Percentiles rank a stretch among this genome's conserved stretches.
phyloP scores from a whole-genome alignment of 495 filamentous ascomycete genomes.

The Sporormia fimetaria region DNA sequence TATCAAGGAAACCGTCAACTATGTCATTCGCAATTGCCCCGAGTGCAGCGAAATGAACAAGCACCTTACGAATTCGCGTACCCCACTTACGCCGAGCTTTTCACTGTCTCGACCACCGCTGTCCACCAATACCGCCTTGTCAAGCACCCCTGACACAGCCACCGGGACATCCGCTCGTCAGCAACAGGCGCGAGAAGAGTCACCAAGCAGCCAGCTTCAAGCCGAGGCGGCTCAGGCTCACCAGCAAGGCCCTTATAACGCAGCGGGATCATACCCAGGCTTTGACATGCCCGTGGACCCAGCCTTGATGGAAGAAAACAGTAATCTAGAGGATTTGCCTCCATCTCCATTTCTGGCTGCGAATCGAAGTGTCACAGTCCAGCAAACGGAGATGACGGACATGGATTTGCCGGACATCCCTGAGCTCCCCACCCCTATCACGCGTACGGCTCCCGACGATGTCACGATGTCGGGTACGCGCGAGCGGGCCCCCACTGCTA shows the following conservation, averaged over 20 bases:
- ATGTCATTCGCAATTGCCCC: constrained; percentile 82
- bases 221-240: constrained; percentile 14
- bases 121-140: not conserved
- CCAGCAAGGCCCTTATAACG: not conserved
- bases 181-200: constrained; percentile 1
- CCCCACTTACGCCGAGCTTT: not conserved
- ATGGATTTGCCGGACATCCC: constrained; percentile 2
- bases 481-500: constrained; percentile 9
- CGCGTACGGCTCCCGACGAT: too few species aligned
- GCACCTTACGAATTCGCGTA: constrained; percentile 6
- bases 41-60: constrained; percentile 52
- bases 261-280: not conserved
- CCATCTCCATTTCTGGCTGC: constrained; percentile 20
- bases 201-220: constrained; percentile 16
- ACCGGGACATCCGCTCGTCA: not conserved
- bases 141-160: not conserved
- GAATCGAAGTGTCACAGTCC: constrained; percentile 4
- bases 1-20: constrained; percentile 93
- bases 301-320: constrained; percentile 13
- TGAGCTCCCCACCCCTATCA: not conserved
- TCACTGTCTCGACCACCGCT: not conserved
- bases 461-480: not conserved
- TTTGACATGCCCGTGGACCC: constrained; percentile 20
- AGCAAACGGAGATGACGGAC: constrained; percentile 1
- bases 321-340: constrained; percentile 14